These are phyloP conservation scores for Aurifilum marmelostoma DNA, from an alignment of 2,329 filamentous ascomycete genomes.

Conservation along the genomic window DNA sequence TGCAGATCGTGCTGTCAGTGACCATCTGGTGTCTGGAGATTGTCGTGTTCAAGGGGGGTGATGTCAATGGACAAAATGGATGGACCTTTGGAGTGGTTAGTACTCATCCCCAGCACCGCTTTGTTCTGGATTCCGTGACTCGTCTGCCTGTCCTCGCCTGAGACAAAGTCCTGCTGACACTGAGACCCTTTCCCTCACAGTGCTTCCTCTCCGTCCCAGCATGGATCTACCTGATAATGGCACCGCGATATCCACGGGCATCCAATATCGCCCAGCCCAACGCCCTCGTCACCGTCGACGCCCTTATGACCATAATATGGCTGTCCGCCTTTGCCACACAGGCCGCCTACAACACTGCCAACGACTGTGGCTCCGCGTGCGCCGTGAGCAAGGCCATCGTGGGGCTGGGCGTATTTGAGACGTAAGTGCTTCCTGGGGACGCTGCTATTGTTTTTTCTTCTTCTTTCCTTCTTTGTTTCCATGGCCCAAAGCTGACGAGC, in stretches of 20 bases:
- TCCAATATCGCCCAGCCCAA: constrained; percentile 64
- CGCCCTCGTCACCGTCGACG: constrained; percentile 62
- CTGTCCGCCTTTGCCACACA: constrained; percentile 69
- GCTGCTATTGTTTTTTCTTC: too few relatives aligned
- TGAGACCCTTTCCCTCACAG: constrained; percentile 42
- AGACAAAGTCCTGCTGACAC: constrained; percentile 8
- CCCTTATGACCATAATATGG: constrained; percentile 64
- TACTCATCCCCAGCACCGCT: constrained; percentile 21
- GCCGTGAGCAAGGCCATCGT: constrained; percentile 66
- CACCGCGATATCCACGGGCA: constrained; percentile 65
- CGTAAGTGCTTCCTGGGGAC: too few relatives aligned
- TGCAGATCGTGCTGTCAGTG: constrained; percentile 58
- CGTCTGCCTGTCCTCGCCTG: neutral
- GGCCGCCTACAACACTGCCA: constrained; percentile 63
- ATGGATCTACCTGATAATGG: constrained; percentile 67
- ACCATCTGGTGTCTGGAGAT: constrained; percentile 64
- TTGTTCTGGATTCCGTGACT: neutral
- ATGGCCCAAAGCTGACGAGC: constrained; percentile 27
- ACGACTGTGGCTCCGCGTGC: constrained; percentile 60
- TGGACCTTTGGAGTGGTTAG: constrained; percentile 68
- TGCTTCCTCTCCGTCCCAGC: constrained; percentile 67
- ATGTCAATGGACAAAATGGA: constrained; percentile 60
- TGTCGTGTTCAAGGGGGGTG: constrained; percentile 56
- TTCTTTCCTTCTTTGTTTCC: too few relatives aligned
- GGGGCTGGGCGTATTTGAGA: constrained; percentile 63